Evolutionary conservation across 805 yeast genomes (phyloP).

Genomic region (Ogataea allantospora): DNA sequence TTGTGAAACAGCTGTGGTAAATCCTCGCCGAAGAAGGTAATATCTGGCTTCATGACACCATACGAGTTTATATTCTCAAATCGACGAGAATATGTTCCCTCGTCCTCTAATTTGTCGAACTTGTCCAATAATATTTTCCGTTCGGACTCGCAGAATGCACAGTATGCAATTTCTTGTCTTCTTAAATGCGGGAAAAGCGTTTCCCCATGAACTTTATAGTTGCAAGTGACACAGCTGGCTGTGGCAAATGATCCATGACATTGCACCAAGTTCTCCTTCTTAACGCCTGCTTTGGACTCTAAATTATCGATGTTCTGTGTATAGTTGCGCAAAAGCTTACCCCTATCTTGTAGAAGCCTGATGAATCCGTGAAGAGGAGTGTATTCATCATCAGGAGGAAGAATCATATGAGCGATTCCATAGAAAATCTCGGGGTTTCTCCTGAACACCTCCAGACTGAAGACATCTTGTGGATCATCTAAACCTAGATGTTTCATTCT

Average conservation of each 20-base stretch:
- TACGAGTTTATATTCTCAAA: constrained; percentile 44
- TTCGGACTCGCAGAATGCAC: constrained; percentile 61
- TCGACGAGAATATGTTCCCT: constrained; percentile 28
- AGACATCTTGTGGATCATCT: constrained; percentile 88
- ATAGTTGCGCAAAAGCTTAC: constrained; percentile 76
- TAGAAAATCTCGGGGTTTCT: constrained; percentile 79
- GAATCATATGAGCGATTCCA: constrained; percentile 78
- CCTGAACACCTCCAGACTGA: constrained; percentile 67
- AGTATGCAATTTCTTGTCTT: constrained; percentile 60
- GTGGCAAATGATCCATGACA: constrained; percentile 92
- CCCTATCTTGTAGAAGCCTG: constrained; percentile 67
- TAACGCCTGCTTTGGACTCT: constrained; percentile 77
- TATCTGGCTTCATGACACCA: constrained; percentile 91
- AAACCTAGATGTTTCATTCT: constrained; percentile 65
- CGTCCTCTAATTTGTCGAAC: constrained; percentile 33
- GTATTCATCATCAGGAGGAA: constrained; percentile 66
- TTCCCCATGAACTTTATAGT: constrained; percentile 62
- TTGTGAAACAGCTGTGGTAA: constrained; percentile 70
- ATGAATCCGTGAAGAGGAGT: constrained; percentile 85
- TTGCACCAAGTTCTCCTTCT: constrained; percentile 66
- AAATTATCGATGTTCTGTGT: constrained; percentile 90
- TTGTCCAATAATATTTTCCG: constrained; percentile 33
- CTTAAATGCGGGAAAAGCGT: constrained; percentile 60
- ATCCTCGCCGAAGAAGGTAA: constrained; percentile 87
- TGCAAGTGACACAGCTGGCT: constrained; percentile 82